phyloP scores from a whole-genome alignment of 768 basidiomycete species.

The Leccinum rimulosum region DNA sequence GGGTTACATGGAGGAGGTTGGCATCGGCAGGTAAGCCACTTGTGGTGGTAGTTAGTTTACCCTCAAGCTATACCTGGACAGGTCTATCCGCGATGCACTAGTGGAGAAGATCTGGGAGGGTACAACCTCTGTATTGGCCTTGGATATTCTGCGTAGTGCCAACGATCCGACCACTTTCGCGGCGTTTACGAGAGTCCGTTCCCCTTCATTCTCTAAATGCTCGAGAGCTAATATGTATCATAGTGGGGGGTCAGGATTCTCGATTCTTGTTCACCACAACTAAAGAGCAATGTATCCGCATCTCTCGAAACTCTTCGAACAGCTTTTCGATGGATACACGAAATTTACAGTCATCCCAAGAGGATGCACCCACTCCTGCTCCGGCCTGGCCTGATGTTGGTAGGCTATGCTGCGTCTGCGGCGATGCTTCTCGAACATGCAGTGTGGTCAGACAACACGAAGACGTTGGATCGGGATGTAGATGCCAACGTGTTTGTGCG shows the following conservation, averaged over 20 bases:
- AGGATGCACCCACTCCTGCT: slow-evolving; percentile 45
- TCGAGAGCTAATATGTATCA: background rate
- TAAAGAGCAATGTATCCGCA: slow-evolving; percentile 29
- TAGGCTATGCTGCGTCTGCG: slow-evolving; percentile 53
- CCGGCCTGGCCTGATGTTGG: slow-evolving; percentile 56
- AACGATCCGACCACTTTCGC: slow-evolving; percentile 41
- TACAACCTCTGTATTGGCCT: slow-evolving; percentile 61
- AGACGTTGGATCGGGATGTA: slow-evolving; percentile 31
- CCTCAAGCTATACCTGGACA: slow-evolving; percentile 11
- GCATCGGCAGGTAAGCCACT: slow-evolving; percentile 50
- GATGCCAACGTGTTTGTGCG: slow-evolving; percentile 54
- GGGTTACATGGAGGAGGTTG: slow-evolving; percentile 84
- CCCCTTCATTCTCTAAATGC: background rate
- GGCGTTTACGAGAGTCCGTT: slow-evolving; percentile 51
- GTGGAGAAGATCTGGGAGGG: slow-evolving; percentile 89
- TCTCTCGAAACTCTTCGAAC: slow-evolving; percentile 35
- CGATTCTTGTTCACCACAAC: slow-evolving; percentile 38
- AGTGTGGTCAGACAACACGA: slow-evolving; percentile 47
- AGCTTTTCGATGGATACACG: slow-evolving; percentile 40
- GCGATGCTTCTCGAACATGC: slow-evolving; percentile 68
- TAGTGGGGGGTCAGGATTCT: slow-evolving; percentile 55
- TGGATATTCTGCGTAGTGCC: slow-evolving; percentile 62
- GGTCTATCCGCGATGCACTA: slow-evolving; percentile 60
- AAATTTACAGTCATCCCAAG: slow-evolving; percentile 38
- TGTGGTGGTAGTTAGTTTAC: background rate